These are phyloP conservation scores for Epichloe bromicola DNA, from an alignment of 2,329 filamentous ascomycete genomes.

Conservation along the genomic window DNA sequence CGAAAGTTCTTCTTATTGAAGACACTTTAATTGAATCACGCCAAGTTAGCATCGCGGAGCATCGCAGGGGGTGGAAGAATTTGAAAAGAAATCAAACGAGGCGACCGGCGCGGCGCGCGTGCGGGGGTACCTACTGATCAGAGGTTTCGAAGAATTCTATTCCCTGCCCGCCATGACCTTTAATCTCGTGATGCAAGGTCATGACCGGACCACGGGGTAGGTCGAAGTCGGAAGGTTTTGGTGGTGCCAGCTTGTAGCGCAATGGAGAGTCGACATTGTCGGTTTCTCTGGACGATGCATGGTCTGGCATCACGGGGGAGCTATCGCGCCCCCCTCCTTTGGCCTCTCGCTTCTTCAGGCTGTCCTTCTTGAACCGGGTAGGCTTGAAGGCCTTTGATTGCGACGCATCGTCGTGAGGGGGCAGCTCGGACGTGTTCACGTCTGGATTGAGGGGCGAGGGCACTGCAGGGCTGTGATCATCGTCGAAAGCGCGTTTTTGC, in stretches of 20 bases:
- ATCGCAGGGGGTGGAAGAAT: background rate
- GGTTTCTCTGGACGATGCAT: conserved; percentile 28
- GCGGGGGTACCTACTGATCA: conserved; percentile 40
- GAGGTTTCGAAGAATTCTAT: conserved; percentile 50
- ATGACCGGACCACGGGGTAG: conserved; percentile 44
- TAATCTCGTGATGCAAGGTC: conserved; percentile 40
- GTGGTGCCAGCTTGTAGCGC: conserved; percentile 51
- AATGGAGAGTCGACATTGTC: conserved; percentile 35
- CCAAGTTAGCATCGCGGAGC: conserved; percentile 2
- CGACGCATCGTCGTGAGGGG: conserved; percentile 31
- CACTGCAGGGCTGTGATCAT: conserved; percentile 56
- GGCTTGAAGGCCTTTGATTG: conserved; percentile 24
- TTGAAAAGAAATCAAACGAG: background rate
- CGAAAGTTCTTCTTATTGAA: conserved; percentile 64
- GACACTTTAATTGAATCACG: conserved; percentile 29
- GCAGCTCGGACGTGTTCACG: conserved; percentile 28
- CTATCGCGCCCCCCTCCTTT: conserved; percentile 39
- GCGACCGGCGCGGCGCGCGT: background rate
- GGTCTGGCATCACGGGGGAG: conserved; percentile 45
- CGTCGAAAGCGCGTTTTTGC: conserved; percentile 54
- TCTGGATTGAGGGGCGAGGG: conserved; percentile 66
- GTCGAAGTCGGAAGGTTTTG: conserved; percentile 49
- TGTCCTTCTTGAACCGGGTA: conserved; percentile 48
- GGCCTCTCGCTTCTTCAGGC: conserved; percentile 54
- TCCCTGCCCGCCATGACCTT: conserved; percentile 33